Evolutionary conservation across 257 asterid species (phyloP).

Genomic region (Sherardia arvensis): DNA sequence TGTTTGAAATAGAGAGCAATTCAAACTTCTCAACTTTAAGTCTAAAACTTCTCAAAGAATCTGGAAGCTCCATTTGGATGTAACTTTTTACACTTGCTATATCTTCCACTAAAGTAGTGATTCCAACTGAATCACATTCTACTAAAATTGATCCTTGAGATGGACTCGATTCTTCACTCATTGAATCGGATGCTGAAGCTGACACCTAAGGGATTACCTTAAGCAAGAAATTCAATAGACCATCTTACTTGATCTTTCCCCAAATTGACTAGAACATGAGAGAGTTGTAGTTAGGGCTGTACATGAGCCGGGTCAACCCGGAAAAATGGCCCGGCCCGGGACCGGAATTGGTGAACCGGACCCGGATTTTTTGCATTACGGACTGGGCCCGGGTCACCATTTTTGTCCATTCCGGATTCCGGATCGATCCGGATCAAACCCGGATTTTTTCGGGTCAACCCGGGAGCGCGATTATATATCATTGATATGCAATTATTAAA

Average conservation of each 20-base stretch:
- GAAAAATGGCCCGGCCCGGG: too few species aligned
- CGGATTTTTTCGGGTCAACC: too few species aligned
- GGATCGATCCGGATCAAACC: too few species aligned
- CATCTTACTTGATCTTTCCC: slow-evolving; percentile 44
- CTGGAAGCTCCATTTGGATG: slow-evolving; percentile 62
- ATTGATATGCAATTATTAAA: too few species aligned
- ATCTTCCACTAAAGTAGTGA: slow-evolving; percentile 39
- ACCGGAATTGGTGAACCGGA: too few species aligned
- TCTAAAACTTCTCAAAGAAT: slow-evolving; percentile 69
- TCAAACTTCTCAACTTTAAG: slow-evolving; percentile 61
- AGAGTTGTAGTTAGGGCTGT: too few species aligned
- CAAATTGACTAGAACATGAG: slow-evolving; percentile 42
- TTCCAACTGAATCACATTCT: slow-evolving; percentile 55
- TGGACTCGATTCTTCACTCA: slow-evolving; percentile 27
- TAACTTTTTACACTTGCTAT: slow-evolving; percentile 35
- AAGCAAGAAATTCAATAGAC: slow-evolving; percentile 40
- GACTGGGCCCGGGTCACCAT: too few species aligned
- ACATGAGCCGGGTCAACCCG: too few species aligned
- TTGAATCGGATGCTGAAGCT: slow-evolving; percentile 32
- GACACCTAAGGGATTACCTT: slow-evolving; percentile 42
- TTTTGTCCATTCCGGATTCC: too few species aligned
- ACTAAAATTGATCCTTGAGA: slow-evolving; percentile 60
- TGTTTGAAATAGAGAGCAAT: slow-evolving; percentile 58
- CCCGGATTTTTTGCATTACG: too few species aligned
- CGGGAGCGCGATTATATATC: too few species aligned